phyloP scores from a whole-genome alignment of 805 yeast species.

The Teunomyces pallodes region DNA sequence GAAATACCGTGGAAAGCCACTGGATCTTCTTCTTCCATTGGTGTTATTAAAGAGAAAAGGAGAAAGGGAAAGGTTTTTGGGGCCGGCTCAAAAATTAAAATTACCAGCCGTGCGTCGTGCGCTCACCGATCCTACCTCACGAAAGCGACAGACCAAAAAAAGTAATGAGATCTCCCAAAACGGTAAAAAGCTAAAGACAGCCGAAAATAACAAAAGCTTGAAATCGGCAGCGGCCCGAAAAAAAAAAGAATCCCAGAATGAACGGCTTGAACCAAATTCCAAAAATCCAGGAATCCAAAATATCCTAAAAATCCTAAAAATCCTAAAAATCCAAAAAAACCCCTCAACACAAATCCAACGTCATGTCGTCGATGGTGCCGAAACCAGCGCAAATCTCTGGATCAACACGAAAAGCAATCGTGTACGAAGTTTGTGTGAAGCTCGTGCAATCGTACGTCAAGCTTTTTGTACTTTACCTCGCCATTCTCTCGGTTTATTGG shows the following conservation, averaged over 20 bases:
- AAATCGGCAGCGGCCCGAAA: too few relatives aligned
- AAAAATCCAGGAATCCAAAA: too few relatives aligned
- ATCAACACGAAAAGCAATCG: neutral
- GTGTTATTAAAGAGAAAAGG: too few relatives aligned
- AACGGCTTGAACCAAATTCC: too few relatives aligned
- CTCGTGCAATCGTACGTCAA: slow-evolving; percentile 17
- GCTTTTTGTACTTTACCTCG: slow-evolving; percentile 24
- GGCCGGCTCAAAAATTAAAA: neutral
- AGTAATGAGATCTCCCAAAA: neutral
- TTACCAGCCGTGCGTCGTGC: neutral
- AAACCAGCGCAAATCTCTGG: neutral
- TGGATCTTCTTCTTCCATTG: neutral
- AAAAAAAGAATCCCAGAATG: too few relatives aligned
- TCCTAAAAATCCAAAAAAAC: too few relatives aligned
- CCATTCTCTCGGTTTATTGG: slow-evolving; percentile 40
- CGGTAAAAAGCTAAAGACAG: too few relatives aligned
- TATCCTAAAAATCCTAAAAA: too few relatives aligned
- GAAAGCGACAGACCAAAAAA: neutral
- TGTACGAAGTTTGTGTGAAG: slow-evolving; percentile 4
- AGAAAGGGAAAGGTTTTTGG: neutral
- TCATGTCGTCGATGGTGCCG: neutral
- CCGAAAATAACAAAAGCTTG: too few relatives aligned
- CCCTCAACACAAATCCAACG: too few relatives aligned
- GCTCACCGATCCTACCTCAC: neutral
- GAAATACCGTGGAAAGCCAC: neutral